Evolutionary conservation across 1,284 basidiomycete genomes (phyloP), one percentile per base, ranked within the genome.

Genomic region (Ganoderma meredithae): DNA sequence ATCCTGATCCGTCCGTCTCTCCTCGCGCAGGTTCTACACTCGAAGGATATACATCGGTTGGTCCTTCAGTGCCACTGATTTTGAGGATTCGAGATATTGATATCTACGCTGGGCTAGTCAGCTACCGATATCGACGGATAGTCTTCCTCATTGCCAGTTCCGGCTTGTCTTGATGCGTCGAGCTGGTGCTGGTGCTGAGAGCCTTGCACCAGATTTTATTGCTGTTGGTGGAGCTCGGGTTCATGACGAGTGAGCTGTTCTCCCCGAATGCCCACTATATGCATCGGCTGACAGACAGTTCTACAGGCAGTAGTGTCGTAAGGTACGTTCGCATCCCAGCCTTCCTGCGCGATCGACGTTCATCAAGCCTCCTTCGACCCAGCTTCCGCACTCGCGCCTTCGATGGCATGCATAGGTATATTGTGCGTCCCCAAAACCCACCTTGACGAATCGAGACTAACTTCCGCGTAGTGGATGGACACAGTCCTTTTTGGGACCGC

Each of bases 391-490:
- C 40, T 8, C 19, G n/a, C 9, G 40, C 61, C 3, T 62, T 62
- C 31, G 49, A 53, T 0, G 47, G 17, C 3, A n/a, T 33, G n/a
- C 3, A 25, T 6, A 40, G 36, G n/a, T 40, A 33, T 2, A 49
- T 43, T 7, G 61, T 62, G 3, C 17, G 61, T 52, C 31, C 31
- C 5, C 31, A 5, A 31, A 31, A 4, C 31, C 5, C 31, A 31
- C 31, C 5, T 31, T 31, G 31, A 3, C 3, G 31, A 31, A 22
- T 10, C n/a, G n/a, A 49, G 22, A 13, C 47, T 25, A 9, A 15
- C 17, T 3, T 31, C 7, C 7, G 17, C 10, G 3, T 47, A 62
- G 61, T 63, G 62, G 62, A 43, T 63, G 44, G 33, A 47, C n/a
- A 25, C 62, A 4, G 47, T 40, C 1, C 31, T 49, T 0, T 63